Base-by-base conservation (phyloP, 108 stramenopile species). In the Cylindrotheca fusiformis region DNA sequence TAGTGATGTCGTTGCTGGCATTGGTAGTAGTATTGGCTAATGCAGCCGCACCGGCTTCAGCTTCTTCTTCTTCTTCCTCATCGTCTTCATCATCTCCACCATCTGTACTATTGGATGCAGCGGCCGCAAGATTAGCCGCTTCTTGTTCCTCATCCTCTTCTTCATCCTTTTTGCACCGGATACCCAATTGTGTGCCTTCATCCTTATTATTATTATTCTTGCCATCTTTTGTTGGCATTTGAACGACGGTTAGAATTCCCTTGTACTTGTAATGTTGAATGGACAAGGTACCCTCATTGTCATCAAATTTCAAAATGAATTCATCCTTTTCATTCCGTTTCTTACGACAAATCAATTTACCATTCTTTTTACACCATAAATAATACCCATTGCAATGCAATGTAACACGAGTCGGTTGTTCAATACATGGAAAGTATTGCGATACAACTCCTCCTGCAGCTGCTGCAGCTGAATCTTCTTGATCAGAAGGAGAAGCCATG, bases 341-440 rank as follows among this genome's bases (percentile, higher is more conserved):
- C 36, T 14, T 41, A 6, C 36, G 6, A 14, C 36, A 41, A 14
- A 41, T 41, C 36, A 41, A 14, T 41, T 41, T 41, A 68, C 26
- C 67, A 49, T 47, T 74, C 73, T 25, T 67, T 67, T 27, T 66
- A 49, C 24, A 68, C 67, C 23, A 61, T 50, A 32, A 63, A 66
- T 26, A 74, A 55, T n/a, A 58, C 31, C 71, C 71, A 41, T 41
- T 41, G 29, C 29, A 48, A 4, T 36, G 54, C 18, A 65, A 32
- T 1, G 36, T n/a, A 0, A 55, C 32, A 10, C 64, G 30, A 18
- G 26, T 1, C 6, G 64, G 64, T 44, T 65, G 64, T 33, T 65
- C 64, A 18, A 65, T 41, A 5, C 64, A 65, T 6, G 64, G 64
- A 55, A 65, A 65, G 5, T 27, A 44, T 14, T 12, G 17, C 17